These are phyloP conservation scores for Rhizomucor pusillus DNA, from an alignment of 371 early-diverging fungal species.

Conservation along the genomic window DNA sequence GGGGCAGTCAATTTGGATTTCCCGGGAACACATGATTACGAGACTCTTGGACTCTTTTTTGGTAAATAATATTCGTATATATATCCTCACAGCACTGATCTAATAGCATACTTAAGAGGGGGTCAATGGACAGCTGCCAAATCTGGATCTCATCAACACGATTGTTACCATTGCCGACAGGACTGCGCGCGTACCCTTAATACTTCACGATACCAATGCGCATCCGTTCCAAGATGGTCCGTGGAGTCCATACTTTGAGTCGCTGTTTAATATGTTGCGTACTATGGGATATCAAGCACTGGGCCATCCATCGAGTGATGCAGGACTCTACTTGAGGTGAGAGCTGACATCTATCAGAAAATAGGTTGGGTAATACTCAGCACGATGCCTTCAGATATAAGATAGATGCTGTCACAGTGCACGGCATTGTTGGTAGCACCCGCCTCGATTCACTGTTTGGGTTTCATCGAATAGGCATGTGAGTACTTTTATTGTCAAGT, in stretches of 20 bases:
- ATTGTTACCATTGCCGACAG: conserved; percentile 53
- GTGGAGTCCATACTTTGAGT: conserved; percentile 32
- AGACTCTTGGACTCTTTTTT: conserved; percentile 72
- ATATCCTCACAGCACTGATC: background rate
- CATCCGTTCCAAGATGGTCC: conserved; percentile 15
- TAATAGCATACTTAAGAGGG: conserved; percentile 60
- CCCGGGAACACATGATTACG: conserved; percentile 66
- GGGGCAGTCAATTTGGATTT: conserved; percentile 89
- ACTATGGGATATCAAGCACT: conserved; percentile 71
- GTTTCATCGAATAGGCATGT: conserved; percentile 64
- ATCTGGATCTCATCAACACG: conserved; percentile 87
- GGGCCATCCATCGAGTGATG: conserved; percentile 69
- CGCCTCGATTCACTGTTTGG: conserved; percentile 42
- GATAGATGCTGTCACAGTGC: conserved; percentile 81
- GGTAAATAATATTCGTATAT: conserved; percentile 42
- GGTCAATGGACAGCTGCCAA: conserved; percentile 90
- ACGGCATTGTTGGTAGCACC: conserved; percentile 49
- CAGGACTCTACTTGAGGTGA: conserved; percentile 69
- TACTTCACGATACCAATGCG: conserved; percentile 33
- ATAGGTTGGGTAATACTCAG: background rate
- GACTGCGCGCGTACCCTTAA: conserved; percentile 49
- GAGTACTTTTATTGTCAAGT: conserved; percentile 19
- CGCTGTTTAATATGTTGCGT: conserved; percentile 49
- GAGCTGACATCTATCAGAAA: background rate
- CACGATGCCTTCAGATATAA: conserved; percentile 59